Base-by-base conservation (phyloP, 192 early-diverging fungal species). In the Phycomyces nitens region DNA sequence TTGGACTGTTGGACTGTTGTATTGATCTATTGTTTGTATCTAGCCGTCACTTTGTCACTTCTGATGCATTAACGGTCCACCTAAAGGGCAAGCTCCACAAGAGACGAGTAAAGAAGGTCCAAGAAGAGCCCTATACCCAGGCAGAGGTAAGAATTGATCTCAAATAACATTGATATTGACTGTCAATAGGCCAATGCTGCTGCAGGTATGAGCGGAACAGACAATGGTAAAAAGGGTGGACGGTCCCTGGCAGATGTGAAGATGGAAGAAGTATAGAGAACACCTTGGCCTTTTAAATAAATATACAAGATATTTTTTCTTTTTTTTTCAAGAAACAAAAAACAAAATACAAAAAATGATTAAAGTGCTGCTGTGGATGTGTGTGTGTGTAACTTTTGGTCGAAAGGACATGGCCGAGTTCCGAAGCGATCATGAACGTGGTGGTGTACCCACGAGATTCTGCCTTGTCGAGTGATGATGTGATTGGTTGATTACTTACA, bases 41-140 rank as follows among this genome's bases (percentile, higher is more conserved):
- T 55, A 86, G 87, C 39, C 84, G 86, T 52, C 84, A 93, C 69
- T 91, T 94, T 58, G 84, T 90, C 23, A 80, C 80, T 53, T 77
- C 85, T 22, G 68, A 71, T 22, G 74, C 88, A 10, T 75, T 88
- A 24, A 58, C 40, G 41, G 82, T 83, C 24, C 96, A 98, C 75
- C 68, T 81, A 11, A 84, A 80, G 23, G 84, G 89, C 44, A 93
- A 94, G 70, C 71, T 89, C 57, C 96, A 98, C 76, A 95, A 93
- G 81, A 87, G 24, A 58, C 83, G 88, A 62, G 65, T 91, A n/a
- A 96, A 96, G 80, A 73, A 88, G 52, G 80, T 97, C 23, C 86
- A 92, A 72, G 90, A 88, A 38, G 84, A 69, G 26, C 87, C 94
- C 23, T 98, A 94, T 76, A 92, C 94, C 52, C 96, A 97, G 70